Percentiles rank a stretch among this genome's conserved stretches.
Conservation (phyloP, 257 asterid species). For the Nicotiana tabacum region DNA sequence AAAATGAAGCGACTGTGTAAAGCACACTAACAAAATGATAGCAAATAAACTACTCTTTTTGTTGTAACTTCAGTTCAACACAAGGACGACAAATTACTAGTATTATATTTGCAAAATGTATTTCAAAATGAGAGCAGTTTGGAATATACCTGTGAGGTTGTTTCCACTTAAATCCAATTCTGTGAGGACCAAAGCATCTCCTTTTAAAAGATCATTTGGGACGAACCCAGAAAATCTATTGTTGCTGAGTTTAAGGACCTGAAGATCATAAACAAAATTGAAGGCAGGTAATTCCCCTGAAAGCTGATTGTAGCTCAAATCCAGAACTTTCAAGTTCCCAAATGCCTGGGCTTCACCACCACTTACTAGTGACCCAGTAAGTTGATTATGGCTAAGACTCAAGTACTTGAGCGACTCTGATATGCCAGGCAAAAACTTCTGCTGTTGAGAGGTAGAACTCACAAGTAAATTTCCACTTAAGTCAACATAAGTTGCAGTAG, state of each 20-base stretch:
- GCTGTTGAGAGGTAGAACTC: conserved; percentile 40
- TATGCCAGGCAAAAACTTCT: conserved; percentile 47
- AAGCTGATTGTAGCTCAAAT: conserved; percentile 88
- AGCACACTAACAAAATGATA: neutral
- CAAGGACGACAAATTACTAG: neutral
- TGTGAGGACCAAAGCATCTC: conserved; percentile 65
- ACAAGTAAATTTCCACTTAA: conserved; percentile 67
- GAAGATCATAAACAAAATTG: conserved; percentile 80
- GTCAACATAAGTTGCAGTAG: conserved; percentile 74
- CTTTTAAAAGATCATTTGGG: conserved; percentile 80
- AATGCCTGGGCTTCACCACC: conserved; percentile 58
- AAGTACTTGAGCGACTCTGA: conserved; percentile 59
- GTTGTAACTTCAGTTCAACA: neutral
- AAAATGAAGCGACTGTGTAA: neutral
- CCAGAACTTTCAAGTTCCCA: conserved; percentile 72
- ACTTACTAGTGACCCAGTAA: conserved; percentile 66
- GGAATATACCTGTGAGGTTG: conserved; percentile 72
- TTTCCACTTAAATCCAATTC: conserved; percentile 91
- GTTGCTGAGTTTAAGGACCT: conserved; percentile 72
- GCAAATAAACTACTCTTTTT: neutral
- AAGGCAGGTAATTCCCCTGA: conserved; percentile 89
- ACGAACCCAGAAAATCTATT: conserved; percentile 67
- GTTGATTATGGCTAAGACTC: conserved; percentile 70
- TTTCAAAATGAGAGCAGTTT: neutral
- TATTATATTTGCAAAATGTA: neutral